Base-by-base conservation (phyloP, 805 yeast species). In the Pichia kluyveri region DNA sequence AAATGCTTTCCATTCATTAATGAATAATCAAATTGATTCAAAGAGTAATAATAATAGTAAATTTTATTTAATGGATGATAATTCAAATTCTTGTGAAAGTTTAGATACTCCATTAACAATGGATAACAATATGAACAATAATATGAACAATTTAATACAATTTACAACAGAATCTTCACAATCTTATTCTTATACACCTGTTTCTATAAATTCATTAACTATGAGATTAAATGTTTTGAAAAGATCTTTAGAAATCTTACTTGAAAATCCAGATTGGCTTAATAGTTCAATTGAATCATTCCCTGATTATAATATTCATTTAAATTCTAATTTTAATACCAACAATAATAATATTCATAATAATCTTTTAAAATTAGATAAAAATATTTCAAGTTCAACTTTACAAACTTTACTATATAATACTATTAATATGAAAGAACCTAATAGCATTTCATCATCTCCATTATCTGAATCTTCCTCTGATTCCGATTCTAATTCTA, bases 151-250 rank as follows among this genome's bases (percentile, higher is more conserved):
- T 19, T 50, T 52, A 38, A 31, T 81, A 38, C 75, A 72, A 52
- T 83, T 86, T 58, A 88, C 91, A 6, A 79, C 80, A 27, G 89
- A 84, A 55, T 84, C 93, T 12, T 78, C 93, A 1, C 90, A 85
- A 60, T 84, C 95, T 2, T 87, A 84, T 60, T 86, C 95, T 0
- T 87, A 87, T 61, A 87, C 93, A 3, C 86, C 84, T 46, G 67
- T 86, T 48, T 82, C 91, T 1, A 93, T 90, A 10, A 84, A 85
- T 60, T 83, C 95, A 1, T 64, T 87, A 48, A 86, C 93, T 0
- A 75, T 86, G 43, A 69, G 96, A 48, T 65, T 87, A 51, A 81
- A 81, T 47, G 89, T 86, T 15, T 68, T 87, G 56, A 85, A 82
- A 59, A 68, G 93, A 54, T 83, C 95, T 7, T 65, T 87, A 46